Base-by-base conservation (phyloP, 768 basidiomycete genomes). In the Termitomyces sp. region DNA sequence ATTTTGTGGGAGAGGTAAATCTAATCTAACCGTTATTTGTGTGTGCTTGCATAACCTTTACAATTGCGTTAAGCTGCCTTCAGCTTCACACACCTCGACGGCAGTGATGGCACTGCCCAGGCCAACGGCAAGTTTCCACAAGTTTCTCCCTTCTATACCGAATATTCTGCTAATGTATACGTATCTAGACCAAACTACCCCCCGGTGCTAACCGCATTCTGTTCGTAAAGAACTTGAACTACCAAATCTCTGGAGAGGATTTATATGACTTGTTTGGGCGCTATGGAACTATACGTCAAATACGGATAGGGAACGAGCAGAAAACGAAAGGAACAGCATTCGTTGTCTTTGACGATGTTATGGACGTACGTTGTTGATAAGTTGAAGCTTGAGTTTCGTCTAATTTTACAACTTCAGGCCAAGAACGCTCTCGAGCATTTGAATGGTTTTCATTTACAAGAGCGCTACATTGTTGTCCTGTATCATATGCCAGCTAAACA, bases 401-500 rank as follows among this genome's bases (percentile, higher is more conserved):
- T 62, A 39, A 66, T 60, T 53, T 44, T 50, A 48, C 36, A 39
- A 46, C 29, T 33, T 52, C 51, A 12, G 91, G 96, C 96, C 20
- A 96, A 97, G 72, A 94, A 95, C 65, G 96, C 96, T 0, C 83
- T 97, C 53, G 95, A 95, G 66, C 94, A 97, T 70, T 71, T 98
- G 66, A 98, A 98, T 63, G 96, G 96, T 42, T 99, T 99, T 76
- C 96, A 99, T 74, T 70, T 99, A 55, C 94, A 94, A 74, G 96
- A 97, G 71, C 89, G 96, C 23, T 99, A 98, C 72, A 96, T 99
- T 50, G 96, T 99, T 54, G 96, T 98, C 9, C 76, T 98, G 27
- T 98, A 96, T 66, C 95, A 98, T 68, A 96, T 98, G 87, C 93
- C 94, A 35, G 88, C 93, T n/a, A 92, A 94, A 70, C 93, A 95